Conservation (phyloP, 441 rosid genomes). For the Jatropha podagrica region DNA sequence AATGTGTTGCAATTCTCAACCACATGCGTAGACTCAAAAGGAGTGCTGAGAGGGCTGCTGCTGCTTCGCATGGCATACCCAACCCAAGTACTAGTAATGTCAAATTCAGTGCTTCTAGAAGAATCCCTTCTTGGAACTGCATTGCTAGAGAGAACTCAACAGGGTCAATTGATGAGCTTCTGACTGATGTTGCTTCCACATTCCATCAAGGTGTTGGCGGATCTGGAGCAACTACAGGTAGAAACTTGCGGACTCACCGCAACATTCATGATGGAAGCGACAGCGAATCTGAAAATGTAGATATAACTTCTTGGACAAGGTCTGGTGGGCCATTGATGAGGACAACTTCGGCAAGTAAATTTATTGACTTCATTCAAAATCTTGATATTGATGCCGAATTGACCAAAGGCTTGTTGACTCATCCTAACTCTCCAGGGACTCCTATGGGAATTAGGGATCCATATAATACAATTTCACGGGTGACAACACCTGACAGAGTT, state of each 20-base stretch:
- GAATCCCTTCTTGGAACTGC: constrained; percentile 98
- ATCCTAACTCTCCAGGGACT: constrained; percentile 51
- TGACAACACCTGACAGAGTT: constrained; percentile 40
- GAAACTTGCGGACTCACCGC: constrained; percentile 42
- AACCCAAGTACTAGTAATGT: constrained; percentile 35
- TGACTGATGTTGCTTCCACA: constrained; percentile 45
- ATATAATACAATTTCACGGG: constrained; percentile 36
- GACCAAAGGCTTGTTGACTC: constrained; percentile 39
- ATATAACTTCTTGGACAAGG: constrained; percentile 84
- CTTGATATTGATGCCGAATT: constrained; percentile 59
- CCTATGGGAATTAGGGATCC: constrained; percentile 46
- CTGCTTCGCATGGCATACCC: constrained; percentile 62
- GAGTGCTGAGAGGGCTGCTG: constrained; percentile 92
- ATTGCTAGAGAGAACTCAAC: constrained; percentile 94
- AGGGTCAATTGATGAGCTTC: constrained; percentile 82
- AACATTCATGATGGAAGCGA: constrained; percentile 62
- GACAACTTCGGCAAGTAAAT: constrained; percentile 80
- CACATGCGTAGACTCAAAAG: constrained; percentile 96
- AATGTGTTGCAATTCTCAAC: constrained; percentile 82
- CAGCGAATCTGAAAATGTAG: constrained; percentile 72
- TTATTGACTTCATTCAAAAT: constrained; percentile 68
- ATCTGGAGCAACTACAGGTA: constrained; percentile 37
- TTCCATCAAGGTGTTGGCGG: constrained; percentile 53
- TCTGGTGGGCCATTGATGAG: constrained; percentile 98
- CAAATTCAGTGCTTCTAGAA: constrained; percentile 75